Evolutionary conservation across 2,329 filamentous ascomycete genomes (phyloP), one percentile per base, ranked within the genome.

Genomic region (Cytospora paraplurivora): DNA sequence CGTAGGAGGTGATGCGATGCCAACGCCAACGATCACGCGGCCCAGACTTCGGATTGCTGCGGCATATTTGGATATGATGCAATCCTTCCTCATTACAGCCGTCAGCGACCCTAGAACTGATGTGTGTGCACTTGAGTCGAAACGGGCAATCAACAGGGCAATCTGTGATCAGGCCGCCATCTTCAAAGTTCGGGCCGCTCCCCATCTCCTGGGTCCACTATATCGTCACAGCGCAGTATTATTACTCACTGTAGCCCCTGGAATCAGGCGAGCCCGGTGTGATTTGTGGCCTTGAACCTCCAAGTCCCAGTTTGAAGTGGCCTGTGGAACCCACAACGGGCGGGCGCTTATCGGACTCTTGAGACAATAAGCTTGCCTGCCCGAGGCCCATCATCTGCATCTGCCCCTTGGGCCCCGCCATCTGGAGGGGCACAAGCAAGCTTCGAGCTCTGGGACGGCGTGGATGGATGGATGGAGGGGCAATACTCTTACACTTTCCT

Each of bases 401-500:
- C 50, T 50, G 41, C 56, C 61, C 64, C 37, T 41, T 34, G 38
- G 35, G 50, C 61, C 61, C 64, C 56, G 50, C 64, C 60, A 66
- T 66, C 64, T 53, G 61, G 64, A 61, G 64, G 62, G 61, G 61
- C 41, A 61, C 11, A 47, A 47, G n/a, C 44, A 47, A n/a, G n/a
- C 38, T 59, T 17, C 21, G 47, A 64, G 59, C 38, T 58, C 27
- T 41, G 59, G 58, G 44, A 19, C 52, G 32, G 56, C 56, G 49
- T 50, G n/a, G 21, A 19, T 35, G 21, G 47, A 32, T 7, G 44
- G n/a, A 52, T 61, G 44, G 62, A 61, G 57, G 57, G 62, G 57
- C 62, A 63, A 4, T 54, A 27, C 27, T 4, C 27, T 27, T 4
- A 27, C 27, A 27, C 27, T 27, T 4, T 27, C 27, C 27, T 27